phyloP scores from a whole-genome alignment of 2,329 filamentous ascomycete genomes.

The Epicoccum sorghinum region DNA sequence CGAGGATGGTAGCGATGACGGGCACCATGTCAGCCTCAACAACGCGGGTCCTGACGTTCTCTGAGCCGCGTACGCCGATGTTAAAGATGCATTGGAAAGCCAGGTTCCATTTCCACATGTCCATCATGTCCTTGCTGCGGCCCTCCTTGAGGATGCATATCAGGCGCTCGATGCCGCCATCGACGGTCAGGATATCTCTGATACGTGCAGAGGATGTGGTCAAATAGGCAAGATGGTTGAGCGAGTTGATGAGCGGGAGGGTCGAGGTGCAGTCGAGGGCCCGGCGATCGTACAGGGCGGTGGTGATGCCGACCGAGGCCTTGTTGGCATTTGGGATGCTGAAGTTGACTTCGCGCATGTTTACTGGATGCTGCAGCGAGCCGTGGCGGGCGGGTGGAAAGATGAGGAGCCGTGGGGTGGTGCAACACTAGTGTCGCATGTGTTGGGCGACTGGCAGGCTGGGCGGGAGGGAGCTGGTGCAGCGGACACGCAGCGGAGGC shows the following conservation, averaged over 20 bases:
- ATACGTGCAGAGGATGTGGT: conserved; percentile 98
- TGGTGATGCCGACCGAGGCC: conserved; percentile 98
- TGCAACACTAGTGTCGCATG: conserved; percentile 44
- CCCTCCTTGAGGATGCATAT: conserved; percentile 98
- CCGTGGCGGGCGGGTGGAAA: conserved; percentile 16
- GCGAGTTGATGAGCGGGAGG: conserved; percentile 94
- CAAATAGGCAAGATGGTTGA: conserved; percentile 97
- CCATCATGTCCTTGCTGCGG: conserved; percentile 97
- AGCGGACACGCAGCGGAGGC: conserved; percentile 17
- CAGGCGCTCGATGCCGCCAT: conserved; percentile 95
- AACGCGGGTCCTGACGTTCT: conserved; percentile 89
- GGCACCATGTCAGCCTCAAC: conserved; percentile 99
- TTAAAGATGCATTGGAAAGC: conserved; percentile 99
- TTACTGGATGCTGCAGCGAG: conserved; percentile 46
- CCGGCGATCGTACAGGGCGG: conserved; percentile 94
- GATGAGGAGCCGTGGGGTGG: conserved; percentile 30
- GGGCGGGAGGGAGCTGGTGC: conserved; percentile 15
- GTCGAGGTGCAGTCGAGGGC: conserved; percentile 98
- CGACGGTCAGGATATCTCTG: conserved; percentile 95
- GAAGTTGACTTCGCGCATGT: conserved; percentile 99
- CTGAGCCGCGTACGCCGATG: conserved; percentile 94
- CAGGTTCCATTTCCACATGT: conserved; percentile 99
- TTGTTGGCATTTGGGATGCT: conserved; percentile 99
- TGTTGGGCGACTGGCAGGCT: conserved; percentile 27
- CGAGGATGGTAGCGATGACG: conserved; percentile 95